Percentiles rank a stretch among this genome's conserved stretches.
phyloP scores from a whole-genome alignment of 139 green algal species.

The Pycnococcus provasolii region DNA sequence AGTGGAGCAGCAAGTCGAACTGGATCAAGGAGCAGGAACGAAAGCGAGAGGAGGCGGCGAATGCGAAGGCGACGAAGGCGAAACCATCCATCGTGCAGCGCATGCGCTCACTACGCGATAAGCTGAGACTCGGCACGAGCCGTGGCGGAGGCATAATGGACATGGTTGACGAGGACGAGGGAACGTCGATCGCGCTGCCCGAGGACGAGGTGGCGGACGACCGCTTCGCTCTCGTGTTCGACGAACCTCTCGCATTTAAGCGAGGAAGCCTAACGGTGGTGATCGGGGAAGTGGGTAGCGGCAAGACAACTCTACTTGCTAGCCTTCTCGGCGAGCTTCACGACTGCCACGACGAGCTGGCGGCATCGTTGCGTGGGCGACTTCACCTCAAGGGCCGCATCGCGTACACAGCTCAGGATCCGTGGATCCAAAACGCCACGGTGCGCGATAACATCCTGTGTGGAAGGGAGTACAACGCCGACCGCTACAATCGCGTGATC shows the following conservation, averaged over 20 bases:
- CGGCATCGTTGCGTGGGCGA: neutral
- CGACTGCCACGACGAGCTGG: neutral
- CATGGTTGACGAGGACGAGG: too few relatives aligned
- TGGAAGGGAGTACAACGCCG: constrained; percentile 30
- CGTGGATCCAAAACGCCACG: constrained; percentile 42
- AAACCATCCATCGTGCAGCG: too few relatives aligned
- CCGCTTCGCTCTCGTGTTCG: too few relatives aligned
- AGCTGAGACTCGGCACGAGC: too few relatives aligned
- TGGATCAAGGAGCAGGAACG: too few relatives aligned
- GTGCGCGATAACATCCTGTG: constrained; percentile 42
- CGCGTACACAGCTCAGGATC: constrained; percentile 33
- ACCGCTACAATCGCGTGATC: constrained; percentile 20
- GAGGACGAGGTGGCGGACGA: too few relatives aligned
- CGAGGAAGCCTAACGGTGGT: constrained; percentile 1
- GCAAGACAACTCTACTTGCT: constrained; percentile 27
- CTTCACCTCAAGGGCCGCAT: constrained; percentile 17
- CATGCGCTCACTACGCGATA: too few relatives aligned
- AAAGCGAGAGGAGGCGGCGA: too few relatives aligned
- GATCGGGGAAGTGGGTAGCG: constrained; percentile 25
- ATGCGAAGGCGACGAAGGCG: too few relatives aligned
- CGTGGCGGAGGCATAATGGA: too few relatives aligned
- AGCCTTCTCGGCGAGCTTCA: constrained; percentile 33
- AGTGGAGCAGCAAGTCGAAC: too few relatives aligned
- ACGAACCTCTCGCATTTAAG: neutral
- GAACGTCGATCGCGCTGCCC: too few relatives aligned